Base-by-base conservation (phyloP, 805 yeast species). In the Scheffersomyces ergatensis region DNA sequence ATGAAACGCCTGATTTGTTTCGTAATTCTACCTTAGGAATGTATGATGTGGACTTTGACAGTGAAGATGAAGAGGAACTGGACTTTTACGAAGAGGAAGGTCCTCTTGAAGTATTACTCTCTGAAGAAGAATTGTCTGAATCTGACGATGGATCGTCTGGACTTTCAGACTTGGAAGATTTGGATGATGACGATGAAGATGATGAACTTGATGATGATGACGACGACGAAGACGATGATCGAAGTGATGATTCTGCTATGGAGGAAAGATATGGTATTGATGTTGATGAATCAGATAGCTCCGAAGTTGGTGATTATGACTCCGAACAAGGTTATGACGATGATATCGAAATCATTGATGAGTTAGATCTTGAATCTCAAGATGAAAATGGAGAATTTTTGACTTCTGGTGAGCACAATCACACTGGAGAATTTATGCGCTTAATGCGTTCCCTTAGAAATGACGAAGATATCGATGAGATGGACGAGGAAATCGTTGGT, bases 1-100 rank as follows among this genome's bases (percentile, higher is more conserved):
- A 85, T 39, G 92, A 88, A 39, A 78, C 89, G 0, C 89, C 95
- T 0, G 90, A 90, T 57, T 68, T 90, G 54, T 81, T 92, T 61
- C 71, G 84, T 30, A 90, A 93, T 57, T 90, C 97, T 0, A 87
- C 97, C 0, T 70, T 92, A 31, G 97, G 97, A 1, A 90, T 92
- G 95, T 92, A 85, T 57, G 97, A 92, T 51, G 82, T 86, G 30
- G 93, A 83, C 38, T 74, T 77, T 26, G 84, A 80, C 47, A 77
- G 78, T 33, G 85, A 81, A 25, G 84, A 78, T 11, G 24, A 21
- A 7, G 82, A 76, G 7, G 78, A 70, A n/a, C 77, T 69, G 18
- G 80, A 73, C 31, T 62, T 54, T 34, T 61, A 58, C 31, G 65
- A 60, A 14, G 65, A 55, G n/a, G 63, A 53, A 31, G 69, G 54